These are phyloP conservation scores for Casuarina equisetifolia DNA, from an alignment of 306 rosid genomes.

Conservation along the genomic window DNA sequence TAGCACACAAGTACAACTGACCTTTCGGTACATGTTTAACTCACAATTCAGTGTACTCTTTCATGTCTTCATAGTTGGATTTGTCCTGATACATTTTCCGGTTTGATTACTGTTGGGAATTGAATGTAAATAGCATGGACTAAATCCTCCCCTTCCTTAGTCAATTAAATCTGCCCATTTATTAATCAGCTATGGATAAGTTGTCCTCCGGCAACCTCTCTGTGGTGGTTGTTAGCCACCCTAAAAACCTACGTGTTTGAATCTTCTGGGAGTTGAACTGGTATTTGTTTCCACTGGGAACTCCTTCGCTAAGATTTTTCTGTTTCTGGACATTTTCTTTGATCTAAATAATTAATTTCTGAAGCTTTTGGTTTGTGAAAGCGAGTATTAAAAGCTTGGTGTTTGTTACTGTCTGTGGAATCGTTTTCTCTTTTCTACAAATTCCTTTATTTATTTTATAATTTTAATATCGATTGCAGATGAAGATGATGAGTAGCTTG, in stretches of 20 bases:
- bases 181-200: not conserved
- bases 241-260: not conserved
- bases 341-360: not conserved
- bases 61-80: too few species aligned
- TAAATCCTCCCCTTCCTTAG: not conserved
- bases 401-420: not conserved
- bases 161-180: not conserved
- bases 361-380: not conserved
- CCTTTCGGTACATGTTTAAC: not conserved
- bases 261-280: not conserved
- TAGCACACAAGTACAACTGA: not conserved
- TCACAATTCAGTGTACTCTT: not conserved
- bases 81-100: not conserved
- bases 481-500: conserved; percentile 57
- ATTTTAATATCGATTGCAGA: conserved; percentile 39
- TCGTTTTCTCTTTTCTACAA: not conserved
- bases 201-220: not conserved
- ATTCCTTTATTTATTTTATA: not conserved
- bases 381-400: not conserved
- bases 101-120: not conserved
- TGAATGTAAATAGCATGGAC: not conserved
- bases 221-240: not conserved
- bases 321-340: not conserved
- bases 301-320: not conserved
- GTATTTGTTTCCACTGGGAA: not conserved